Percentiles rank a stretch among this genome's conserved stretches.
These are phyloP conservation scores for Alnus glutinosa DNA, from an alignment of 306 rosid species.

Conservation along the genomic window DNA sequence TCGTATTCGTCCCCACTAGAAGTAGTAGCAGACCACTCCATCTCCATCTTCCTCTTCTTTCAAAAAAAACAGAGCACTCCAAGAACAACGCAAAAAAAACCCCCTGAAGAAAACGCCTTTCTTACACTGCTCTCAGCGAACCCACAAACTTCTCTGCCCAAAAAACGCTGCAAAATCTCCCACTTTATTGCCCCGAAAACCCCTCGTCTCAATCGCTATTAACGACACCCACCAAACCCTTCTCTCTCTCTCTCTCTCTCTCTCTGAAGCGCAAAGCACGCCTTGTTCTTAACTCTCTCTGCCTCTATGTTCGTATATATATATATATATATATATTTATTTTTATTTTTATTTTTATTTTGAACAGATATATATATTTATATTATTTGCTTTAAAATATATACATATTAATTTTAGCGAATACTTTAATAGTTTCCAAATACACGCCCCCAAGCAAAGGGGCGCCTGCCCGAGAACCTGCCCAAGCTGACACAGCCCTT, in stretches of 20 bases:
- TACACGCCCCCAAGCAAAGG: conserved; percentile 29
- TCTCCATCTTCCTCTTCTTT: conserved; percentile 13
- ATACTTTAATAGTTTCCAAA: conserved; percentile 23
- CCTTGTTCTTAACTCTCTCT: conserved; percentile 39
- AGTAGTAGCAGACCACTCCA: conserved; percentile 65
- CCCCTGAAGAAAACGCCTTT: neutral
- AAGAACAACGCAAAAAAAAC: neutral
- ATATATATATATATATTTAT: conserved; percentile 18
- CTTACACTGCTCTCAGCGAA: neutral
- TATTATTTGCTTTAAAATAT: neutral
- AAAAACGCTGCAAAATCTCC: neutral
- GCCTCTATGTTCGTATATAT: conserved; percentile 23
- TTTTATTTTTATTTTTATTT: too few species aligned
- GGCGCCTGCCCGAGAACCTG: conserved; percentile 40
- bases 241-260: conserved; percentile 20
- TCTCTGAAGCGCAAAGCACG: conserved; percentile 47
- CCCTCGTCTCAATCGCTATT: conserved; percentile 51
- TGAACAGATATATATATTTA: too few species aligned
- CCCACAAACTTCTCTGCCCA: neutral
- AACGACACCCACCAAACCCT: conserved; percentile 49
- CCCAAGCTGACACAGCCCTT: conserved; percentile 34
- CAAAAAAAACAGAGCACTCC: neutral
- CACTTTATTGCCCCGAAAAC: neutral
- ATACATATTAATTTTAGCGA: neutral
- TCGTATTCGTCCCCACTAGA: conserved; percentile 66